Conservation (phyloP, 2,329 filamentous ascomycete species). For the Penicillium sp. region DNA sequence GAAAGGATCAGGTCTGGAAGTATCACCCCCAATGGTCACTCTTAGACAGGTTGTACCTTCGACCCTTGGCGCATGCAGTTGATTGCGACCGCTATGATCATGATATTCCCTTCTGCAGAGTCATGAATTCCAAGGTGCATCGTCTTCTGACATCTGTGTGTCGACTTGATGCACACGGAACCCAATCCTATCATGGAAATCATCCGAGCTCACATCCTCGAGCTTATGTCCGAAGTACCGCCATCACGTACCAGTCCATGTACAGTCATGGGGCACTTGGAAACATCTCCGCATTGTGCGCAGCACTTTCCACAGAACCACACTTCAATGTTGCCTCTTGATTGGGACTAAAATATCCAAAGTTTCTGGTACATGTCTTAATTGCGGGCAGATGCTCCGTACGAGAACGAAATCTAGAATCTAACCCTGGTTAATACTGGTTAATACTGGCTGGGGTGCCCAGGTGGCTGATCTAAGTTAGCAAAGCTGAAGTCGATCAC, state of each 20-base stretch:
- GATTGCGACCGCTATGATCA: conserved; percentile 18
- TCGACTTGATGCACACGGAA: conserved; percentile 15
- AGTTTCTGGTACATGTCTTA: conserved; percentile 2
- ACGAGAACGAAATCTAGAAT: not conserved
- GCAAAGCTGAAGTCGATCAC: conserved; percentile 18
- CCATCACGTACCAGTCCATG: not conserved
- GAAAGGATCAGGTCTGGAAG: not conserved
- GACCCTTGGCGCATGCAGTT: conserved; percentile 26
- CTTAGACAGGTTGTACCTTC: conserved; percentile 16
- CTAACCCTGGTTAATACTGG: not conserved
- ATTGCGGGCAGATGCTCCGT: not conserved
- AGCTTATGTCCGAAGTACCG: not conserved
- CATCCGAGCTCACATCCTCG: conserved; percentile 12
- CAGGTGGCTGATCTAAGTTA: conserved; percentile 2
- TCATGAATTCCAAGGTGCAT: not conserved
- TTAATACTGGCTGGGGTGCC: not conserved
- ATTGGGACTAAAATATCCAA: conserved; percentile 7
- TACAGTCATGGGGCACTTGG: not conserved
- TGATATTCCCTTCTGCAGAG: conserved; percentile 14
- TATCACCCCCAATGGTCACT: conserved; percentile 17
- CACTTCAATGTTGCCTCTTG: not conserved
- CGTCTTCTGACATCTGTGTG: not conserved
- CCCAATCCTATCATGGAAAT: conserved; percentile 19
- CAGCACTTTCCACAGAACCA: conserved; percentile 1
- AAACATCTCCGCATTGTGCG: not conserved